Evolutionary conservation across 2,329 filamentous ascomycete genomes (phyloP).

Genomic region (Aspergillus sp.): DNA sequence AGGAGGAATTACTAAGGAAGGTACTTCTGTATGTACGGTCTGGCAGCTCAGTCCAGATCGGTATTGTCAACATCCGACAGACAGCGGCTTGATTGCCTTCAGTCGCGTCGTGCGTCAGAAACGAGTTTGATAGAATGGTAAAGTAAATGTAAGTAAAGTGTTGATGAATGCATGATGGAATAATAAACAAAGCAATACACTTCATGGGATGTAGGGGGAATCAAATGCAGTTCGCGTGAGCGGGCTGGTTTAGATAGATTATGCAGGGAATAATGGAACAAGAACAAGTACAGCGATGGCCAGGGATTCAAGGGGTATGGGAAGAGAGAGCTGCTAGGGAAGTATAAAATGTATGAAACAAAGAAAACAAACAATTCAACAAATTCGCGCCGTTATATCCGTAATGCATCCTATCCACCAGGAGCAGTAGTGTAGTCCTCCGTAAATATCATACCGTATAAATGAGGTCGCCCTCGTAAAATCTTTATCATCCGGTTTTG

Average conservation of each 20-base stretch:
- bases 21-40: background rate
- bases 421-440: slow-evolving; percentile 3
- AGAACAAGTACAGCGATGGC: background rate
- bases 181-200: background rate
- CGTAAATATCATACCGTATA: slow-evolving; percentile 9
- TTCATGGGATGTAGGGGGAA: background rate
- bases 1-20: slow-evolving; percentile 5
- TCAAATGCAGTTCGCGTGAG: slow-evolving; percentile 18
- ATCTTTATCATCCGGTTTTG: slow-evolving; percentile 17
- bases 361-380: slow-evolving; percentile 6
- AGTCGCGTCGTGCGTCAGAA: background rate
- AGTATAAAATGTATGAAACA: background rate
- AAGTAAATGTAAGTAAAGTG: background rate
- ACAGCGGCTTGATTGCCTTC: background rate
- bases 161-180: background rate
- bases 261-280: background rate
- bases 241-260: slow-evolving; percentile 13
- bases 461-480: slow-evolving; percentile 23
- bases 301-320: background rate
- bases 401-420: slow-evolving; percentile 6
- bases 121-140: background rate
- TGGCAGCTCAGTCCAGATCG: background rate
- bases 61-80: background rate
- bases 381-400: background rate
- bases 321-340: background rate